Evolutionary conservation across 352 stramenopile genomes (phyloP).

Genomic region (Phytophthora cactorum): DNA sequence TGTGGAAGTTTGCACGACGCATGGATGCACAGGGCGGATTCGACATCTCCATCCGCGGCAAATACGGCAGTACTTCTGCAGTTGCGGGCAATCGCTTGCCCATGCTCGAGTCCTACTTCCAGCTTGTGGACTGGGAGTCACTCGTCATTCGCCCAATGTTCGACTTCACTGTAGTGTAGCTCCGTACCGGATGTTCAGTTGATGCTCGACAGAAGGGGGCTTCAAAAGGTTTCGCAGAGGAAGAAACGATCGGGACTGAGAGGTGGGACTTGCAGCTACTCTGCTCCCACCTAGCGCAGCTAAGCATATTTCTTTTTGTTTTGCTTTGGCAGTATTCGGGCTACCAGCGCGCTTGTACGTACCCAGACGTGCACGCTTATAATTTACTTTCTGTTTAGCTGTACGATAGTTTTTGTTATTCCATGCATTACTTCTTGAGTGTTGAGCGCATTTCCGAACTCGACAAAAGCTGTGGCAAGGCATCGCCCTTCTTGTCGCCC

Average conservation of each 20-base stretch:
- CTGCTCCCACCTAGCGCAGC: conserved; percentile 12
- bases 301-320: conserved; percentile 22
- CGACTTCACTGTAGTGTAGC: conserved; percentile 55
- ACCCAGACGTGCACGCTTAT: conserved; percentile 28
- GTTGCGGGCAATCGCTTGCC: conserved; percentile 83
- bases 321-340: conserved; percentile 19
- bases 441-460: conserved; percentile 1
- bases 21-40: conserved; percentile 67
- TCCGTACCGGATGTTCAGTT: conserved; percentile 7
- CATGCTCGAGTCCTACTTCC: conserved; percentile 88
- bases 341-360: conserved; percentile 26
- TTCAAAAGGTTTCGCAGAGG: conserved; percentile 17
- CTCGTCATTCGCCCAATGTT: conserved; percentile 84
- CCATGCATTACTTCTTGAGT: conserved; percentile 1
- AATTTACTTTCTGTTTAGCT: conserved; percentile 47
- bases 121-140: conserved; percentile 87
- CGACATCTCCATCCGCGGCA: conserved; percentile 75
- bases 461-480: not conserved
- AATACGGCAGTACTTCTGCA: conserved; percentile 85
- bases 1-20: conserved; percentile 80
- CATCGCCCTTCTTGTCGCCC: not conserved
- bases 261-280: conserved; percentile 13
- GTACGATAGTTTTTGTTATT: conserved; percentile 1
- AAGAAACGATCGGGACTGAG: conserved; percentile 18
- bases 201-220: conserved; percentile 17